Evolutionary conservation across 306 rosid genomes (phyloP).

Genomic region (Comarum palustre): DNA sequence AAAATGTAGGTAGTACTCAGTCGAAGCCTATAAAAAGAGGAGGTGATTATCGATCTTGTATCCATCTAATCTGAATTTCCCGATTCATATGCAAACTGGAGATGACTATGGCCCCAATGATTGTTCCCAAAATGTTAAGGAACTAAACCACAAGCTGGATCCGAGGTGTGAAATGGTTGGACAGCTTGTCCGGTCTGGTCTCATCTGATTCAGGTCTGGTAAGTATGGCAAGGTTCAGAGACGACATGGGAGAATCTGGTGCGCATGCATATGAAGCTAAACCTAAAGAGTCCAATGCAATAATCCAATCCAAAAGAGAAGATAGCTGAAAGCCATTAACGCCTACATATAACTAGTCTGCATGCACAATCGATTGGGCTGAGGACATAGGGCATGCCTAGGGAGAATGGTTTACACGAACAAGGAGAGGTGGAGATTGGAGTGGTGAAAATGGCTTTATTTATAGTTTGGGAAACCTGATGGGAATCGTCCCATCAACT

Average conservation of each 20-base stretch:
- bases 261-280: conserved; percentile 1
- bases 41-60: not conserved
- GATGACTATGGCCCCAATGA: conserved; percentile 41
- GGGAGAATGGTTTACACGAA: conserved; percentile 51
- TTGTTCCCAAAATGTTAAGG: conserved; percentile 57
- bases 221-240: conserved; percentile 15
- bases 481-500: conserved; percentile 81
- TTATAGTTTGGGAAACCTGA: conserved; percentile 42
- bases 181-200: conserved; percentile 19
- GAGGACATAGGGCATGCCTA: conserved; percentile 2
- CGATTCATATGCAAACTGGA: conserved; percentile 32
- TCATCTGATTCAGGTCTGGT: conserved; percentile 6
- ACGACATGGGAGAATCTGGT: conserved; percentile 22
- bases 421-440: conserved; percentile 53
- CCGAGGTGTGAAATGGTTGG: conserved; percentile 8
- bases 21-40: not conserved
- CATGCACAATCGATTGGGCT: conserved; percentile 9
- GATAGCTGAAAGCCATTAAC: not conserved
- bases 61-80: conserved; percentile 41
- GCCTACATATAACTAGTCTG: conserved; percentile 5
- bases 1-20: conserved; percentile 1
- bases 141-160: conserved; percentile 36
- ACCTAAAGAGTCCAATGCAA: conserved; percentile 15
- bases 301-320: not conserved
- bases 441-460: conserved; percentile 37